Percentiles rank a stretch among this genome's conserved stretches.
phyloP scores from a whole-genome alignment of 163 green algal genomes.

The Chlorella variabilis region DNA sequence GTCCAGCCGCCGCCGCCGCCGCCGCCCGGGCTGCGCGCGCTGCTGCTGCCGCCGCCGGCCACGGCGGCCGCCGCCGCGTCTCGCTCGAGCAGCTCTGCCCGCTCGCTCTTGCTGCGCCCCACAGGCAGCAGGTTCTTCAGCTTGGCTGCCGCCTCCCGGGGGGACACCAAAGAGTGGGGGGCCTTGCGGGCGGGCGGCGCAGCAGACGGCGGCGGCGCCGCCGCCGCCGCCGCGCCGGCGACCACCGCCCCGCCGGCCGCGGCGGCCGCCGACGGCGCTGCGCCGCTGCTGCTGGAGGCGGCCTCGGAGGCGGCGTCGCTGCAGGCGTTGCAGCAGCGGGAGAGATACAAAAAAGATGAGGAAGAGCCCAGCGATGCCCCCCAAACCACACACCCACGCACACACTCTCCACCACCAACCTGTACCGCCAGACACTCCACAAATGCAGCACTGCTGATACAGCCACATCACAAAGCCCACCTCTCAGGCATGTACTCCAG shows the following conservation, averaged over 20 bases:
- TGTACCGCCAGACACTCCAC: too few relatives aligned
- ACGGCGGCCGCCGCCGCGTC: background rate
- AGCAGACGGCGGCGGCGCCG: background rate
- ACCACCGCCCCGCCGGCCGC: background rate
- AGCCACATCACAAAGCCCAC: too few relatives aligned
- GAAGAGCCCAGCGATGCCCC: too few relatives aligned
- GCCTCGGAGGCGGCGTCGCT: background rate
- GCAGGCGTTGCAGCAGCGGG: too few relatives aligned
- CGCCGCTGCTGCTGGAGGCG: background rate
- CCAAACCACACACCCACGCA: too few relatives aligned
- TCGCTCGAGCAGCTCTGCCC: constrained; percentile 5
- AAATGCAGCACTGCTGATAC: too few relatives aligned
- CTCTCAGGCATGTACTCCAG: constrained; percentile 39
- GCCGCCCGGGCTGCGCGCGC: background rate
- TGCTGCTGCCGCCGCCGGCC: background rate
- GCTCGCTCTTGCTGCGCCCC: constrained; percentile 19
- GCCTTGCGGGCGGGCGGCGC: background rate
- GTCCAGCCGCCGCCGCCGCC: background rate
- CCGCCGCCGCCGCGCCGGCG: background rate
- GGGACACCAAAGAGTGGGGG: background rate
- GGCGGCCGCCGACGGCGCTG: too few relatives aligned
- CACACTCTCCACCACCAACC: too few relatives aligned
- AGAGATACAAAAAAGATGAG: too few relatives aligned
- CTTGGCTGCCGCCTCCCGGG: constrained; percentile 24
- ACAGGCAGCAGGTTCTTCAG: constrained; percentile 30